Base-by-base conservation (phyloP, 169 alveolate genomes). In the Plasmodium gaboni region DNA sequence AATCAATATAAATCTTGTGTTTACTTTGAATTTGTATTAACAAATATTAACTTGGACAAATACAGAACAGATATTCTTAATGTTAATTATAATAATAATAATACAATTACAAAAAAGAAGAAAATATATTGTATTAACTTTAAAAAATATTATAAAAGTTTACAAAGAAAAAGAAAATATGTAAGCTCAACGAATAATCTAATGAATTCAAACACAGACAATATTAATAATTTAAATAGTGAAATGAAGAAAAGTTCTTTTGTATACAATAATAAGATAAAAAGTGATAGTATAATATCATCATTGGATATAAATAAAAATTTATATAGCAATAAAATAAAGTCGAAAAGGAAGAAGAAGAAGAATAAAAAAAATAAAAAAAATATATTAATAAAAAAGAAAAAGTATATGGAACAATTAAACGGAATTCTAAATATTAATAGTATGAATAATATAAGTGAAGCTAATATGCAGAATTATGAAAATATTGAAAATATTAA, bases 1-100 rank as follows among this genome's bases (percentile, higher is more conserved):
- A 83, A 68, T 68, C 83, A 83, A 4, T 57, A 68, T 51, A 68
- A 32, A n/a, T 83, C 91, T 0, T 68, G 46, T 42, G 76, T 68
- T 0, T 83, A 68, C 8, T 68, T 68, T 42, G 91, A 83, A 50
- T 83, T 67, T 46, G 55, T 83, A 13, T 53, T 83, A 38, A 83
- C 91, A 28, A 83, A 83, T 68, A 67, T 83, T 51, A 83, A 83
- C 10, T 17, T 83, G 46, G 91, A 68, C 57, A 83, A 68, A 44
- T 83, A 83, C 46, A 48, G 83, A 83, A 68, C 60, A 28, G 57
- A 83, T 50, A 68, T 83, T 68, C 24, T 83, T 44, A 83, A 83
- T 46, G 83, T 83, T 28, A 83, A 83, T 28, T 83, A 83, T 28
- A 83, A 83, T 44, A 68, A 68, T 28, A 68, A 48, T 42, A 83